Conservation (phyloP, 192 early-diverging fungal species). For the Backusella psychrophila region DNA sequence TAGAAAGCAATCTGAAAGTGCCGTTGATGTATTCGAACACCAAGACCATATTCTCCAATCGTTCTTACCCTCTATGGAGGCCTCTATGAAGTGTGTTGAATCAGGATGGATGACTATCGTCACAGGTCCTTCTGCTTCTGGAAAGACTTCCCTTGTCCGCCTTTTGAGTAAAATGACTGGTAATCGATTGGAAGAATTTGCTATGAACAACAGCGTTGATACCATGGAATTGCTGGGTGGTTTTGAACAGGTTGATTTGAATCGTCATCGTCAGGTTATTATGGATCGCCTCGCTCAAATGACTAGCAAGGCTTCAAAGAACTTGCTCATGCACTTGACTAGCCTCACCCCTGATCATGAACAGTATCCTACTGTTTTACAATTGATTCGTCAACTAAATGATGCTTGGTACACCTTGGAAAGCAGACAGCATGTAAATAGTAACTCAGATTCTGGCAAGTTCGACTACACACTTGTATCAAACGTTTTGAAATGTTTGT, state of each 20-base stretch:
- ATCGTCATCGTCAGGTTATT: constrained; percentile 57
- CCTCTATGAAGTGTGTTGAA: constrained; percentile 85
- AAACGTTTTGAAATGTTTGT: constrained; percentile 17
- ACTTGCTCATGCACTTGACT: constrained; percentile 16
- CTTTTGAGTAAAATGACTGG: constrained; percentile 81
- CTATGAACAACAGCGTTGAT: constrained; percentile 94
- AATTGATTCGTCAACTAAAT: constrained; percentile 31
- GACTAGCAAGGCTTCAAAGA: constrained; percentile 20
- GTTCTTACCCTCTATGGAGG: constrained; percentile 65
- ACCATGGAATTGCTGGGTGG: constrained; percentile 95
- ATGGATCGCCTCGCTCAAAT: constrained; percentile 18
- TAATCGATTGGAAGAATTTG: constrained; percentile 84
- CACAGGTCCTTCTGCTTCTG: constrained; percentile 78
- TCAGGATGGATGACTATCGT: constrained; percentile 91
- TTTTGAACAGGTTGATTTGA: constrained; percentile 93
- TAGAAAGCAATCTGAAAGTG: constrained; percentile 35
- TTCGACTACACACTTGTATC: constrained; percentile 26
- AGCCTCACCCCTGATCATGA: not conserved
- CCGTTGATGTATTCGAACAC: constrained; percentile 36
- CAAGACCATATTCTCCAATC: constrained; percentile 66
- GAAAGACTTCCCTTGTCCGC: constrained; percentile 88
- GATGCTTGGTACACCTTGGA: constrained; percentile 37
- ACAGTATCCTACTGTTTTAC: constrained; percentile 13
- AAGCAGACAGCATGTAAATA: constrained; percentile 28
- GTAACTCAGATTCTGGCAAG: constrained; percentile 8